A percentile compares a stretch with the other conserved stretches of the same genome.
Conservation (phyloP, 495 filamentous ascomycete genomes). For the Chaetomium cochliodes region DNA sequence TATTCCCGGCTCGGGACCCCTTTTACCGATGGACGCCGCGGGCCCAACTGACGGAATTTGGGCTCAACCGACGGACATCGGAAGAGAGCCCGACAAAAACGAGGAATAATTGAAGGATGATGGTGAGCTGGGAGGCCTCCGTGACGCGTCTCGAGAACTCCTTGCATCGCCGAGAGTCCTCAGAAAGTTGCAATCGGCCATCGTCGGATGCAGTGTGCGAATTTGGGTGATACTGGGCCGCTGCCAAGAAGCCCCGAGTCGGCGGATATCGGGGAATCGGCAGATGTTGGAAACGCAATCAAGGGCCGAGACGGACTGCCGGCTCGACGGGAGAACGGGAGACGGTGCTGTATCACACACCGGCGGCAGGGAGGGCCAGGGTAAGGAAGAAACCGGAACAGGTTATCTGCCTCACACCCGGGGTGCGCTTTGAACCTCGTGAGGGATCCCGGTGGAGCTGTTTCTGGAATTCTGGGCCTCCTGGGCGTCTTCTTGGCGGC, state of each 20-base stretch:
- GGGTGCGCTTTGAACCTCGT: constrained; percentile 1
- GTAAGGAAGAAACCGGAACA: constrained; percentile 25
- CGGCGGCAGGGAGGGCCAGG: constrained; percentile 15
- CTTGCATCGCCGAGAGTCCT: not conserved
- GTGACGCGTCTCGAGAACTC: not conserved
- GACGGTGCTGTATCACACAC: not conserved
- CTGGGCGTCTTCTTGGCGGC: not conserved
- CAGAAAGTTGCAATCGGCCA: constrained; percentile 16
- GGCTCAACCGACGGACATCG: not conserved
- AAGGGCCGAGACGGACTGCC: constrained; percentile 21
- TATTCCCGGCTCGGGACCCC: not conserved
- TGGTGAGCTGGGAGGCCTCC: constrained; percentile 5
- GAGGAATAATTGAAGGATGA: not conserved
- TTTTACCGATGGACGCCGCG: not conserved
- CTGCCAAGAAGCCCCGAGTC: constrained; percentile 28
- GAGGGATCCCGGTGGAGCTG: not conserved
- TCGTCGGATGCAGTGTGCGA: constrained; percentile 14
- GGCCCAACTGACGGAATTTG: not conserved
- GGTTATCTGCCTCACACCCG: not conserved
- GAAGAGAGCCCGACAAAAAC: not conserved
- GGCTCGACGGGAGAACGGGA: constrained; percentile 10
- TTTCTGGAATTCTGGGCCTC: not conserved
- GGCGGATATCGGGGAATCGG: constrained; percentile 33
- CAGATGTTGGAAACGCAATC: constrained; percentile 10
- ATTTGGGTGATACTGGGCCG: not conserved